These are phyloP conservation scores for Fragosphaeria purpurea DNA, from an alignment of 2,329 filamentous ascomycete species.

Conservation along the genomic window DNA sequence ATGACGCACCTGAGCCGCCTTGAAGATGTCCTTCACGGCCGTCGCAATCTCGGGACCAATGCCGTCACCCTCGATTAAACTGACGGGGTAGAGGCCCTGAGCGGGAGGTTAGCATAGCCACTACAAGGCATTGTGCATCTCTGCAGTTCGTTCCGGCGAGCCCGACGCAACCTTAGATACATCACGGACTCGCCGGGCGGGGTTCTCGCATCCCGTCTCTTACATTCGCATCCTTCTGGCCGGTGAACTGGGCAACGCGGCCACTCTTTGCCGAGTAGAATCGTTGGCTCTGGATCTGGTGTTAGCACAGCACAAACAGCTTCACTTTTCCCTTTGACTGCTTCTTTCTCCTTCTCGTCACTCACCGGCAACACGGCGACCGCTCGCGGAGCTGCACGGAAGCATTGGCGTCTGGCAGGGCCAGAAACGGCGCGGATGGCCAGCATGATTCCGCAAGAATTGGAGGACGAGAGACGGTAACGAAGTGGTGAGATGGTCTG, in stretches of 20 bases:
- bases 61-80: slow-evolving; percentile 96
- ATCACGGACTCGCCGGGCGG: too few species aligned
- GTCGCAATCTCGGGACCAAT: slow-evolving; percentile 97
- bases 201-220: slow-evolving; percentile 23
- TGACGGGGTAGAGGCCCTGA: slow-evolving; percentile 90
- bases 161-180: too few species aligned
- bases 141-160: slow-evolving; percentile 22
- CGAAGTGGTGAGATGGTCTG: too few species aligned
- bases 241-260: slow-evolving; percentile 86
- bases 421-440: slow-evolving; percentile 68
- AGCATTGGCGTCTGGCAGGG: slow-evolving; percentile 67
- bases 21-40: slow-evolving; percentile 98
- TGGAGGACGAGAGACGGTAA: neutral
- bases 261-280: slow-evolving; percentile 46
- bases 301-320: too few species aligned
- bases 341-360: too few species aligned
- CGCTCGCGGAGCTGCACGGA: slow-evolving; percentile 56
- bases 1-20: slow-evolving; percentile 70
- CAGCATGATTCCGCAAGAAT: slow-evolving; percentile 49
- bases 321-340: too few species aligned
- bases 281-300: slow-evolving; percentile 37
- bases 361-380: slow-evolving; percentile 14
- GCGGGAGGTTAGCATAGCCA: too few species aligned
- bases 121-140: slow-evolving; percentile 24
- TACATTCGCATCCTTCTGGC: slow-evolving; percentile 80